Percentiles rank a stretch among this genome's conserved stretches.
Evolutionary conservation across 2,329 filamentous ascomycete species (phyloP).

Genomic region (Orbilia blumenaviensis): DNA sequence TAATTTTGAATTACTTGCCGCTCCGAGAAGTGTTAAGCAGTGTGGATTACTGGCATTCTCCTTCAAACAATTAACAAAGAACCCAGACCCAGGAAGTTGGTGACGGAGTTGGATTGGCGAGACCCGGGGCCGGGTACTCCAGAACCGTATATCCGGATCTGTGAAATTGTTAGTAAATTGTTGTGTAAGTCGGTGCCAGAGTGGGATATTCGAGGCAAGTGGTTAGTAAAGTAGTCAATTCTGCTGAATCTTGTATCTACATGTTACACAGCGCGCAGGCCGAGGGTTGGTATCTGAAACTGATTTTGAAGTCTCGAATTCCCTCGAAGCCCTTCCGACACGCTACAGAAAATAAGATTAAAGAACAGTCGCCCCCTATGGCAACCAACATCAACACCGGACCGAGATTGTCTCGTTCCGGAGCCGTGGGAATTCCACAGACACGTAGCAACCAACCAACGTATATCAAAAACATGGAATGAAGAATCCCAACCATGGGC

Average conservation of each 20-base stretch:
- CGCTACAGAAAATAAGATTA: not conserved
- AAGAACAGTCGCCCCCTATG: too few species aligned
- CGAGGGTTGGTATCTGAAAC: too few species aligned
- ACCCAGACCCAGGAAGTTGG: not conserved
- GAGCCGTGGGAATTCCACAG: not conserved
- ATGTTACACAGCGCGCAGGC: too few species aligned
- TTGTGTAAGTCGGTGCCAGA: too few species aligned
- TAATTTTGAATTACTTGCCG: too few species aligned
- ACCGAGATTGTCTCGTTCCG: conserved; percentile 11
- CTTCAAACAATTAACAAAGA: not conserved
- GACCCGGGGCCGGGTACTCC: not conserved
- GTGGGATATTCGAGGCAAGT: too few species aligned
- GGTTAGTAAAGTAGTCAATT: too few species aligned
- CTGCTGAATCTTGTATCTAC: too few species aligned
- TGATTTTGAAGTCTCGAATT: not conserved
- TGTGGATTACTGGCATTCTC: too few species aligned
- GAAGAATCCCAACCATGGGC: not conserved
- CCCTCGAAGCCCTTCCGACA: not conserved
- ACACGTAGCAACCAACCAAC: not conserved
- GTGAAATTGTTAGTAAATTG: not conserved
- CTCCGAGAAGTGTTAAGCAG: too few species aligned
- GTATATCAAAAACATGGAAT: not conserved
- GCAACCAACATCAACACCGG: not conserved
- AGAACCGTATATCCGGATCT: not conserved
- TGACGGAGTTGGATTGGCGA: not conserved